Conservation (phyloP, 2,329 filamentous ascomycete species). For the Ceratocystis cubensis region DNA sequence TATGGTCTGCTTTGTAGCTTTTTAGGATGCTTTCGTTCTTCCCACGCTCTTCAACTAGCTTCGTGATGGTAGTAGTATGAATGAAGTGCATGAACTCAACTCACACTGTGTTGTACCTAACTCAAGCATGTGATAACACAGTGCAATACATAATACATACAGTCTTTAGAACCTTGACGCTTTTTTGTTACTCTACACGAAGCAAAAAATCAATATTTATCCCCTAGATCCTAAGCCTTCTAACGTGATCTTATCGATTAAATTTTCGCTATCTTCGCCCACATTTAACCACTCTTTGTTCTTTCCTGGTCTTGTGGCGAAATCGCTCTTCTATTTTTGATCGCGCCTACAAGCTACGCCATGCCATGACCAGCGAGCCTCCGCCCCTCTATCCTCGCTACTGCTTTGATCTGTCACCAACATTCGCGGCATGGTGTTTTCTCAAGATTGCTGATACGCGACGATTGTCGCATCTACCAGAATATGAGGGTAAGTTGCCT, state of each 20-base stretch:
- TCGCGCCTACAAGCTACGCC: conserved; percentile 21
- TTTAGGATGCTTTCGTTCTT: neutral
- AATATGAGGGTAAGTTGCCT: conserved; percentile 38
- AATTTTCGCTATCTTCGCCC: too few relatives aligned
- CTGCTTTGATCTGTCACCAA: conserved; percentile 51
- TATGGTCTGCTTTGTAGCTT: neutral
- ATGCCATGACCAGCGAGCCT: conserved; percentile 39
- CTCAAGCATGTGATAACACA: neutral
- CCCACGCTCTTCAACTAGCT: too few relatives aligned
- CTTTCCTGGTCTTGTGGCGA: neutral
- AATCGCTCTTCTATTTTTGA: neutral
- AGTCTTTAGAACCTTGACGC: neutral
- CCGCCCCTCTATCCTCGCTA: conserved; percentile 44
- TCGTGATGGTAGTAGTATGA: too few relatives aligned
- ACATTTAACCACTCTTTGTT: neutral
- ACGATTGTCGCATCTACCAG: conserved; percentile 35
- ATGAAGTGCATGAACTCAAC: neutral
- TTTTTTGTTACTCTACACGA: neutral
- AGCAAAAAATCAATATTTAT: neutral
- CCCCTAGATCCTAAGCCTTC: too few relatives aligned
- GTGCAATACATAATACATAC: neutral
- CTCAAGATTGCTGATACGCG: conserved; percentile 41
- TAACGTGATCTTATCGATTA: too few relatives aligned
- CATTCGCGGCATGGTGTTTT: conserved; percentile 47
- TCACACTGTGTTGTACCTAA: neutral